Evolutionary conservation across 805 yeast species (phyloP), one percentile per base, ranked within the genome.

Genomic region (Myxozyma lipomycoides): DNA sequence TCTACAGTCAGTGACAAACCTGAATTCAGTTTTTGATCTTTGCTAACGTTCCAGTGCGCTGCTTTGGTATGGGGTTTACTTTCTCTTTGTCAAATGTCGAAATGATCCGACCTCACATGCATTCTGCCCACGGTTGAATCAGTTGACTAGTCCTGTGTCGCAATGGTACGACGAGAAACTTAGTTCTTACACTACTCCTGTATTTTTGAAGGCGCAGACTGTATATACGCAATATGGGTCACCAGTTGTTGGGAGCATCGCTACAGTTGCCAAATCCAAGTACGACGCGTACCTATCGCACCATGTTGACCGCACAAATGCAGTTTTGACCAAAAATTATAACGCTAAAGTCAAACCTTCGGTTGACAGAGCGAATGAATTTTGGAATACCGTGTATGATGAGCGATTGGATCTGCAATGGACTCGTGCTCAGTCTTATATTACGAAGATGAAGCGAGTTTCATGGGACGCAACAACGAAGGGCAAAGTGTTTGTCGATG

Each of bases 31-130:
- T n/a, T n/a, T n/a, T n/a, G n/a, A n/a, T 12, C 32, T 4, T 30
- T 5, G 12, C 28, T 32, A 17, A 21, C 19, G n/a, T 79, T 1
- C 90, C 81, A 65, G 52, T 22, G 7, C 36, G 2, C 39, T 52
- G 17, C 9, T 41, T 12, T 48, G 30, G 44, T 52, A 45, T 21
- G 10, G 45, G 4, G 34, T 52, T 25, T 52, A 48, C 41, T 17
- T 41, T 4, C 23, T 24, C 18, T 28, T 45, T 18, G 26, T 26
- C 44, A 28, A 30, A 36, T 52, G 56, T 9, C 56, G 52, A 4
- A 12, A 23, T 18, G 37, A 48, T 35, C 43, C 52, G 5, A 40
- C n/a, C 6, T 21, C 49, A 9, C 35, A 35, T 17, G 23, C 9
- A 4, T 17, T 41, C 12, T 51, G 55, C 40, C 51, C 41, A 1